phyloP scores from a whole-genome alignment of 1,139 yeast genomes.

The Blastobotrys aristatus region DNA sequence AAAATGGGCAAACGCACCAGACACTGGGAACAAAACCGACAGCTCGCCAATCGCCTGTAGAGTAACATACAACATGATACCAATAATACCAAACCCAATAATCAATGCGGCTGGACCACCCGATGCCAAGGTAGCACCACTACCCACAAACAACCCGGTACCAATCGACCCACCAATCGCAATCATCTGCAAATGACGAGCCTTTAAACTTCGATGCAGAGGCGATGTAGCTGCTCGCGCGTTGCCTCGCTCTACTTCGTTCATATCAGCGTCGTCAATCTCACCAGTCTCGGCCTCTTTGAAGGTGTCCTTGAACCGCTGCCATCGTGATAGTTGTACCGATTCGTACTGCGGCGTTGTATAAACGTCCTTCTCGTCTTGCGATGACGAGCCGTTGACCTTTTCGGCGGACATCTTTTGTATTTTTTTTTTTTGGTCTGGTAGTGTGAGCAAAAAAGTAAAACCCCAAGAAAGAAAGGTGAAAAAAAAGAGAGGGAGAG shows the following conservation, averaged over 20 bases:
- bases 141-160: conserved; percentile 70
- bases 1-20: conserved; percentile 74
- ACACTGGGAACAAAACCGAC: conserved; percentile 71
- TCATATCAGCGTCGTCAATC: conserved; percentile 24
- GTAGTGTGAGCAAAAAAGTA: too few species aligned
- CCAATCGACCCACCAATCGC: conserved; percentile 86
- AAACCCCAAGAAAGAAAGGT: too few species aligned
- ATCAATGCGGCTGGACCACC: conserved; percentile 86
- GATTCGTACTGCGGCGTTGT: not conserved
- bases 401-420: not conserved
- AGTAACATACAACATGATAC: conserved; percentile 65
- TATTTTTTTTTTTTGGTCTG: not conserved
- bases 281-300: conserved; percentile 24
- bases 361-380: not conserved
- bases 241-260: conserved; percentile 28
- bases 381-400: not conserved
- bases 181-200: too few species aligned
- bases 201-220: conserved; percentile 40
- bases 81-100: conserved; percentile 63
- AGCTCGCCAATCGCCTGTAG: conserved; percentile 85
- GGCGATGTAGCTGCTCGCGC: conserved; percentile 36
- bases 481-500: too few species aligned
- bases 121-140: conserved; percentile 57
- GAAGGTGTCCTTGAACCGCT: conserved; percentile 28
- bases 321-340: conserved; percentile 16